Base-by-base conservation (phyloP, 2,329 filamentous ascomycete species). In the Neonectria neomacrospora region DNA sequence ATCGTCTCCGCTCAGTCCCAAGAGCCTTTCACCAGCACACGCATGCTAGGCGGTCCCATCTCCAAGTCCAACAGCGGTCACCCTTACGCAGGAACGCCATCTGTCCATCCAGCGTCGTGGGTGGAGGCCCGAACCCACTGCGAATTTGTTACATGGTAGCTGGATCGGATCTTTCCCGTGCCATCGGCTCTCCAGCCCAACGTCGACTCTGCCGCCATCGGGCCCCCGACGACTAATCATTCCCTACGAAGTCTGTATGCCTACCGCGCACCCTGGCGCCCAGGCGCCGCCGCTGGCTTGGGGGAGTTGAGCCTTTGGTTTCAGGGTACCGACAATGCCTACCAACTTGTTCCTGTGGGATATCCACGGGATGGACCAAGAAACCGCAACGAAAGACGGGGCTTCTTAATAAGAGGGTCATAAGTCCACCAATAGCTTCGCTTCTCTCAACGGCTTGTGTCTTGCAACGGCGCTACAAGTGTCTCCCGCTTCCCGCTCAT, bases 51-150 rank as follows among this genome's bases (percentile, higher is more conserved):
- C 61, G 55, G 59, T 56, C 65, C 63, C 63, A 60, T 59, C 61
- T 67, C 61, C 60, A 44, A 55, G 64, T 65, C 68, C 58, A 62
- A 68, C 69, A 73, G 64, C 71, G 67, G 69, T 73, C 67, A 69
- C 71, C 71, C 71, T 73, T 73, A 72, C 71, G 71, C 71, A 73
- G 71, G 71, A 73, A 73, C 71, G 71, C 69, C 67, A 58, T 65
- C 58, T 55, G 34, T 48, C 54, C 58, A 28, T 52, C 39, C 60
- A 65, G 65, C 59, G 63, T 54, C 64, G 66, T 72, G 69, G 64
- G 67, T 70, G 71, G 70, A 71, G 65, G 61, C 26, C 56, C 10
- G 37, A 71, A 51, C 55, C 71, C 71, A 71, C 71, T 62, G 54
- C 56, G 41, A 60, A 58, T 64, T 66, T 66, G 50, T 66, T 68